Percentiles rank a stretch among this genome's conserved stretches.
Conservation (phyloP, 2,329 filamentous ascomycete genomes). For the Elsinoe australis region DNA sequence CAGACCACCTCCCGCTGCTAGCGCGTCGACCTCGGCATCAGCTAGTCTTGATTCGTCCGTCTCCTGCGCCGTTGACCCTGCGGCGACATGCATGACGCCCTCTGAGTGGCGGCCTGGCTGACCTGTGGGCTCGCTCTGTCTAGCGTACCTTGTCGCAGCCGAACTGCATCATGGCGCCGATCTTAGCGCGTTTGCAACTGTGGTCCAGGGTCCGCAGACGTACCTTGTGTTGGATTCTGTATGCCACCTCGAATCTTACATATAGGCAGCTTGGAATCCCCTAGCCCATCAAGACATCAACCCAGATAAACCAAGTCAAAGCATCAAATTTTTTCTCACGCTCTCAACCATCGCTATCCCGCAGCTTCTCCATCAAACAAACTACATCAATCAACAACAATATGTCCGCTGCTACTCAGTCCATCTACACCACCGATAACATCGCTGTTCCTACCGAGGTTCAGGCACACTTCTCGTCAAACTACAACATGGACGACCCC, state of each 20-base stretch:
- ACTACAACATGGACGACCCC: slow-evolving; percentile 38
- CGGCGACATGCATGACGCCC: slow-evolving; percentile 14
- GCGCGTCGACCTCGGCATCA: slow-evolving; percentile 4
- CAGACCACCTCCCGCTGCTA: slow-evolving; percentile 7
- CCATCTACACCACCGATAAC: slow-evolving; percentile 34
- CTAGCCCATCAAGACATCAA: no score
- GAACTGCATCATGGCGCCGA: slow-evolving; percentile 17
- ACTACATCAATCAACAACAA: slow-evolving; percentile 16
- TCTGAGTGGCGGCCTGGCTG: slow-evolving; percentile 10
- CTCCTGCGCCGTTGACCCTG: not conserved
- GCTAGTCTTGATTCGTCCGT: slow-evolving; percentile 5
- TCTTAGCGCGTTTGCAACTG: slow-evolving; percentile 16
- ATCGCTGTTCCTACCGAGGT: slow-evolving; percentile 37
- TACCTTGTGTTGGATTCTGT: slow-evolving; percentile 13
- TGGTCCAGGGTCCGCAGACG: slow-evolving; percentile 21
- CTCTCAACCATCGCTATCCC: not conserved
- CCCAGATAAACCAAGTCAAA: no score
- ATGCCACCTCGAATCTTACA: slow-evolving; percentile 5
- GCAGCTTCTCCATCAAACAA: not conserved
- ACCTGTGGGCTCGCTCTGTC: slow-evolving; percentile 1
- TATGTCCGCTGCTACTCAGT: slow-evolving; percentile 26
- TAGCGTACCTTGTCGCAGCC: slow-evolving; percentile 7
- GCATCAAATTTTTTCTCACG: no score
- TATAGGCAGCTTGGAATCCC: slow-evolving; percentile 13
- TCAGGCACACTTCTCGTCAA: slow-evolving; percentile 38